Evolutionary conservation across 179 eudicot genomes (phyloP), one percentile per base, ranked within the genome.

Genomic region (Silene vulgaris): DNA sequence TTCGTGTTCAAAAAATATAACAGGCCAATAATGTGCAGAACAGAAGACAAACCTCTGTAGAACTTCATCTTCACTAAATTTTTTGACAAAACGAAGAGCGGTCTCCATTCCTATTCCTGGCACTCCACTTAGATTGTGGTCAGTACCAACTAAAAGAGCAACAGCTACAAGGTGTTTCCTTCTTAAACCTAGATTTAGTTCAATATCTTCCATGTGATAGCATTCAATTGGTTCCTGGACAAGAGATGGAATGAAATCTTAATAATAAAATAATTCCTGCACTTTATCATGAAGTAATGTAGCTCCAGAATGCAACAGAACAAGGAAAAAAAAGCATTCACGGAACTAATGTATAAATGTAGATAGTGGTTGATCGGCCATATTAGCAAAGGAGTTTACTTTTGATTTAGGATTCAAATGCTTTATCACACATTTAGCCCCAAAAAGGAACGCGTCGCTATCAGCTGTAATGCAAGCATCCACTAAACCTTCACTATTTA

Each of bases 381-480:
- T 13, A 74, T 20, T 23, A 23, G 72, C 3, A 19, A 80, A 67
- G 29, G 23, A 57, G 52, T 82, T 77, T 85, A 92, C 99, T 82
- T 83, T 90, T 16, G 90, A 86, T 83, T 86, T 90, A 60, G 96
- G 93, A 48, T 75, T 85, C 79, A 95, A 63, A 35, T 77, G 74
- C 81, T 95, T 95, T 57, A 92, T 82, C n/a, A 92, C 89, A 79
- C 97, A 95, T 28, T 81, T 82, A 54, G 99, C 99, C 63, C 99
- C 99, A 69, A 78, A 95, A 23, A 92, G 93, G 76, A 95, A 90
- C 29, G 97, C 93, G 80, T 95, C 99, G 26, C 97, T 92, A 68
- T 95, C 99, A 77, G 97, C 78, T 60, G 99, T 95, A 68, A 95
- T 87, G 83, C 99, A 95, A 78, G 97, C 99, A 86, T 92, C 97